Evolutionary conservation across 2,329 filamentous ascomycete genomes (phyloP), one percentile per base, ranked within the genome.

Genomic region (Trichoderma pleuroti): DNA sequence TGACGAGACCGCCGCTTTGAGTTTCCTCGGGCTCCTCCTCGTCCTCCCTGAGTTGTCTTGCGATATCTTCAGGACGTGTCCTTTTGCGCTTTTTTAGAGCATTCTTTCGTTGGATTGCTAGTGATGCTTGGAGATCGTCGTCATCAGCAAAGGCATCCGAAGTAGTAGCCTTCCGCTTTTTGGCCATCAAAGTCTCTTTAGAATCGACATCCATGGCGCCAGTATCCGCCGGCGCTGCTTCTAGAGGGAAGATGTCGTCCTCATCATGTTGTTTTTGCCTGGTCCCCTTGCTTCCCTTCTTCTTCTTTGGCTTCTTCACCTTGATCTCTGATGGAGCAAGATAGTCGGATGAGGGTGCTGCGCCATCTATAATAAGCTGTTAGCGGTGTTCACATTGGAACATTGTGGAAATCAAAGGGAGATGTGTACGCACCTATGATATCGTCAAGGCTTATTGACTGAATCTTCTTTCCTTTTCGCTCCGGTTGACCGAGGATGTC

Each of bases 281-380:
- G 2, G 91, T 93, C 28, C 88, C 86, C 80, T 94, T 95, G 36
- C 89, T 87, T 82, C 95, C 96, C 83, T 95, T 97, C 83, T 97
- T 98, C 82, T 97, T 98, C 82, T 97, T 98, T 0, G 93, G 91
- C 80, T 97, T 99, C 82, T 94, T 97, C 73, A 98, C 87, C 81
- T 98, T 99, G 77, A 98, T 88, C 75, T 96, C 91, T 2, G 92
- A 92, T 18, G 91, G 83, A 72, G 97, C 93, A 73, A 97, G 85
- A 79, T 99, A 99, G 79, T 99, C 96, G 21, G 94, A 97, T 18
- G 88, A 75, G 21, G 76, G 80, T 71, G 83, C 81, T 10, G 74
- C 72, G 49, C 77, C 76, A 34, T 75, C 74, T 80, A 9, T 5
- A 42, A 14, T 28, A 11, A 32, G 34, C 28, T 56, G 60, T 71